phyloP scores from a whole-genome alignment of 2,329 filamentous ascomycete species.

The Penicillium sp. region DNA sequence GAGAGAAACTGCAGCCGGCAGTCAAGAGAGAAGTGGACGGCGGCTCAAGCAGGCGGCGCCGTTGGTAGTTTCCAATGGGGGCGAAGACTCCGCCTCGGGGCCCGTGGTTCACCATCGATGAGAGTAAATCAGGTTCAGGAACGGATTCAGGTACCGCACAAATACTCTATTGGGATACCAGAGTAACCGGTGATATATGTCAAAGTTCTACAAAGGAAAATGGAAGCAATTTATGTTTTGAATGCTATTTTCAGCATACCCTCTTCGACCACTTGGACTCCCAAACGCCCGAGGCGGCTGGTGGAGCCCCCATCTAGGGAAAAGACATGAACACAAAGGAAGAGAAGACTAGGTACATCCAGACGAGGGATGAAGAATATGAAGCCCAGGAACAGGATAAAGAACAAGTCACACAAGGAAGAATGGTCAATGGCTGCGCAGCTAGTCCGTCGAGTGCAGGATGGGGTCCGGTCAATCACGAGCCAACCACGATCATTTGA shows the following conservation, averaged over 20 bases:
- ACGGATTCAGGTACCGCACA: constrained; percentile 6
- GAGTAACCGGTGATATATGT: no score
- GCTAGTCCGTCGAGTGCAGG: not conserved
- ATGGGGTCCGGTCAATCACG: not conserved
- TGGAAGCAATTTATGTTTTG: not conserved
- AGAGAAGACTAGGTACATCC: constrained; percentile 27
- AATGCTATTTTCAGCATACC: constrained; percentile 26
- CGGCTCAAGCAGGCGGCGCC: not conserved
- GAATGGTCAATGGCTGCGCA: not conserved
- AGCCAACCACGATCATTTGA: constrained; percentile 22
- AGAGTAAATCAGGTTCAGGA: constrained; percentile 3
- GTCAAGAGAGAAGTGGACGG: not conserved
- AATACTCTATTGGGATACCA: not conserved
- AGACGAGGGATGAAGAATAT: constrained; percentile 19
- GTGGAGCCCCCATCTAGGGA: constrained; percentile 24
- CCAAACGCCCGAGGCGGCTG: constrained; percentile 30
- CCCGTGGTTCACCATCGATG: not conserved
- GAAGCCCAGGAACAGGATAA: constrained; percentile 14
- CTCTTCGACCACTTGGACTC: constrained; percentile 24
- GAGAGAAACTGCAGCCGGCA: not conserved
- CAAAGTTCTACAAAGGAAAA: not conserved
- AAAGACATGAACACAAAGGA: constrained; percentile 25
- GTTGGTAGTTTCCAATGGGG: not conserved
- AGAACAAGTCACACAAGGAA: constrained; percentile 19
- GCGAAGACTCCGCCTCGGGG: constrained; percentile 2